A percentile compares a stretch with the other conserved stretches of the same genome.
These are phyloP conservation scores for Trametes meyenii DNA, from an alignment of 768 basidiomycete species.

Conservation along the genomic window DNA sequence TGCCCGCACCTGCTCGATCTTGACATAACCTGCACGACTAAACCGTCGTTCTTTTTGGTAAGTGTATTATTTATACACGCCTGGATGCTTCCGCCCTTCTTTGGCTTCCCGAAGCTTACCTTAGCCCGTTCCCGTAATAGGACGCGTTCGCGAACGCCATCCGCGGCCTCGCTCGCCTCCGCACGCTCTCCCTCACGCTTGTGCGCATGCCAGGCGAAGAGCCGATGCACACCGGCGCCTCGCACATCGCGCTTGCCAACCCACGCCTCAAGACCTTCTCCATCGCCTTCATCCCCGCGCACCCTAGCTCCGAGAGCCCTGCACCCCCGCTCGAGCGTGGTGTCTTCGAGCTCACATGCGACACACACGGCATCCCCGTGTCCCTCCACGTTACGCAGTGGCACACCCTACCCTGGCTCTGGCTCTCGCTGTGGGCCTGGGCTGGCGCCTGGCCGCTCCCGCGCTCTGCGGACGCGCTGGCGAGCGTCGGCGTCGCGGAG, in stretches of 20 bases:
- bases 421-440: conserved; percentile 41
- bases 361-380: conserved; percentile 66
- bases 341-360: conserved; percentile 57
- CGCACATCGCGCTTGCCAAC: conserved; percentile 63
- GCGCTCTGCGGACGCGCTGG: conserved; percentile 9
- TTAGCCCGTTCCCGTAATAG: conserved; percentile 34
- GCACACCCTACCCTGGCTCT: conserved; percentile 47
- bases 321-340: conserved; percentile 47
- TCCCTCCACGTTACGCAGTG: conserved; percentile 55
- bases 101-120: neutral
- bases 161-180: conserved; percentile 63
- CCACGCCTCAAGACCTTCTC: conserved; percentile 68
- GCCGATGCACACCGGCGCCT: conserved; percentile 57
- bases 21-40: conserved; percentile 66
- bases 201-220: conserved; percentile 71
- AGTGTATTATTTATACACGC: conserved; percentile 25
- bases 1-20: conserved; percentile 68
- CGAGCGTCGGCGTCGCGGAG: conserved; percentile 8
- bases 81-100: neutral
- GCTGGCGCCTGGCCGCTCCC: conserved; percentile 35
- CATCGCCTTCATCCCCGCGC: conserved; percentile 62
- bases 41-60: conserved; percentile 75
- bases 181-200: conserved; percentile 61
- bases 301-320: conserved; percentile 40
- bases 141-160: conserved; percentile 66